Evolutionary conservation across 169 alveolate species (phyloP).

Genomic region (Plasmodium cynomolgi): DNA sequence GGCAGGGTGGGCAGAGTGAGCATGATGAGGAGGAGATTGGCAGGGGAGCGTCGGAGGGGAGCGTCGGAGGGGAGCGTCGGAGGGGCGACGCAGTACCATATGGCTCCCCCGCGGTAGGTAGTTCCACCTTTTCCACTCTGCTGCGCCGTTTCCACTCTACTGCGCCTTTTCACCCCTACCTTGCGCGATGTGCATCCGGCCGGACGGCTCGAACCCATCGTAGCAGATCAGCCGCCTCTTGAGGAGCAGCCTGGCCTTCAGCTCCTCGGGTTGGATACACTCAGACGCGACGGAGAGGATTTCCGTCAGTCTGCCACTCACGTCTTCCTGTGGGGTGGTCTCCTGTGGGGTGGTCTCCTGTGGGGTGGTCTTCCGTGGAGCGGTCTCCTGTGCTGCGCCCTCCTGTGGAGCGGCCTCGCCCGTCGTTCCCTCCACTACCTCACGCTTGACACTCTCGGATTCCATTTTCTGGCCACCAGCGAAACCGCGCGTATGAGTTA

Average conservation of each 20-base stretch:
- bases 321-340: constrained; percentile 5
- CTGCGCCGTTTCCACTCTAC: too few species aligned
- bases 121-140: not conserved
- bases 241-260: constrained; percentile 21
- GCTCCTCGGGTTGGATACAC: constrained; percentile 85
- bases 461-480: constrained; percentile 25
- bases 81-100: too few species aligned
- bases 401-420: not conserved
- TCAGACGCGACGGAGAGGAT: constrained; percentile 87
- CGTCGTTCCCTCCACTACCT: constrained; percentile 6
- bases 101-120: not conserved
- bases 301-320: constrained; percentile 77
- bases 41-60: too few species aligned
- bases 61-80: too few species aligned
- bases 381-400: too few species aligned
- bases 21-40: too few species aligned
- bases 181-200: constrained; percentile 99
- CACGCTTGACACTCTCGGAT: constrained; percentile 1
- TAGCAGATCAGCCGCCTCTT: constrained; percentile 89
- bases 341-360: constrained; percentile 19
- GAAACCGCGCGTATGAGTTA: constrained; percentile 4
- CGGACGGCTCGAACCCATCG: constrained; percentile 99
- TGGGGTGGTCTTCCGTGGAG: too few species aligned
- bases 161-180: constrained; percentile 84
- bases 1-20: not conserved